These are phyloP conservation scores for Periglandula ipomoeae DNA, from an alignment of 2,329 filamentous ascomycete species.

Conservation along the genomic window DNA sequence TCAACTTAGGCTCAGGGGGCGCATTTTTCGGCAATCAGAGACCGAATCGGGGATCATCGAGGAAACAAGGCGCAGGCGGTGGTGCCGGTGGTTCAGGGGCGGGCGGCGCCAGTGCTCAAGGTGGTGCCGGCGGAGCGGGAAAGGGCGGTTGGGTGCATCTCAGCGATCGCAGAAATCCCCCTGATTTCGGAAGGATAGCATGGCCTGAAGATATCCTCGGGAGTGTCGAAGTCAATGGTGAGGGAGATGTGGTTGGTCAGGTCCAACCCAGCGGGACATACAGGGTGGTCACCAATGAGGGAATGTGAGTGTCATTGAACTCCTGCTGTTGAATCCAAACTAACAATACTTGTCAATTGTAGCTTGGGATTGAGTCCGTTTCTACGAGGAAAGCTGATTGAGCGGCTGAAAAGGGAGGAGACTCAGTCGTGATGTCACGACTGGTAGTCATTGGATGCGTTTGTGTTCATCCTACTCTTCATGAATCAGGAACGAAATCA, in stretches of 20 bases:
- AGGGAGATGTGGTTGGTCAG: conserved; percentile 47
- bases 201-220: conserved; percentile 64
- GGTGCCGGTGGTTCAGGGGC: conserved; percentile 36
- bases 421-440: background rate
- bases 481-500: too few relatives aligned
- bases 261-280: conserved; percentile 55
- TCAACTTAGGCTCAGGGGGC: conserved; percentile 42
- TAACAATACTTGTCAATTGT: conserved; percentile 10
- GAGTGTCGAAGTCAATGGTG: conserved; percentile 53
- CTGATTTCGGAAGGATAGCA: conserved; percentile 58
- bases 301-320: conserved; percentile 45
- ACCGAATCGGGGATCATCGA: conserved; percentile 22
- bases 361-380: conserved; percentile 31
- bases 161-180: conserved; percentile 53
- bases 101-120: conserved; percentile 49
- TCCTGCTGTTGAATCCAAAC: conserved; percentile 6
- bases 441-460: background rate
- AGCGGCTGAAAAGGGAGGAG: conserved; percentile 41
- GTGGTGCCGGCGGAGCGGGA: conserved; percentile 51
- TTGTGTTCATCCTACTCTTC: too few relatives aligned
- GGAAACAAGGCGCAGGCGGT: conserved; percentile 28
- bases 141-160: conserved; percentile 56
- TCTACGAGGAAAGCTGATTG: conserved; percentile 42
- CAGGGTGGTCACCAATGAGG: conserved; percentile 54
- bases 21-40: conserved; percentile 37